Conservation (phyloP, 164 flowering plant genomes). For the Platanus orientalis region DNA sequence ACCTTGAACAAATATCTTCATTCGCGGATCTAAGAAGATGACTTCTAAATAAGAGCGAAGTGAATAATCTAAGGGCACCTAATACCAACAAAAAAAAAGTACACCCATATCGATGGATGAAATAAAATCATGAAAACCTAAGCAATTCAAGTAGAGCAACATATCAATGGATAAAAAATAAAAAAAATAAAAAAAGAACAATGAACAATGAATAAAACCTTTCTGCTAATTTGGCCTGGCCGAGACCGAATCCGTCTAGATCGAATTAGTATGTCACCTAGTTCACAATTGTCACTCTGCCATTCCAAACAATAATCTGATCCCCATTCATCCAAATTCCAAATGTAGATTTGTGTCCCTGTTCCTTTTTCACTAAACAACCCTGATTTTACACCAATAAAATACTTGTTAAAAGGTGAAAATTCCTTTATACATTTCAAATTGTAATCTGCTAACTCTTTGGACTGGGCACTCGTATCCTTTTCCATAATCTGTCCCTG, state of each 20-base stretch:
- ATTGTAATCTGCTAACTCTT: conserved; percentile 34
- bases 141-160: background rate
- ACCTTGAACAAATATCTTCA: conserved; percentile 59
- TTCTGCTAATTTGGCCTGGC: conserved; percentile 48
- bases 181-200: background rate
- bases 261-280: conserved; percentile 48
- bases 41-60: conserved; percentile 55
- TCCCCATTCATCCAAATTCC: conserved; percentile 65
- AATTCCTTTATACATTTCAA: conserved; percentile 43
- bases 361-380: conserved; percentile 30
- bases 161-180: background rate
- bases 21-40: conserved; percentile 54
- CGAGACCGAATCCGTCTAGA: conserved; percentile 45
- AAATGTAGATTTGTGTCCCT: conserved; percentile 62
- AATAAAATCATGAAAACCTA: background rate
- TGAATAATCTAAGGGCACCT: conserved; percentile 60
- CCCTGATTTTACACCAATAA: conserved; percentile 46
- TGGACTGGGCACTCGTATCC: conserved; percentile 35
- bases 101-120: background rate
- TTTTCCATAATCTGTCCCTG: conserved; percentile 44
- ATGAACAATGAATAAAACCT: conserved; percentile 30
- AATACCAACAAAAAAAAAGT: conserved; percentile 1
- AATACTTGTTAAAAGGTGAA: conserved; percentile 57
- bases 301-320: conserved; percentile 45
- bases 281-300: conserved; percentile 29